phyloP scores from a whole-genome alignment of 768 basidiomycete species.

The Cystobasidium tubakii region DNA sequence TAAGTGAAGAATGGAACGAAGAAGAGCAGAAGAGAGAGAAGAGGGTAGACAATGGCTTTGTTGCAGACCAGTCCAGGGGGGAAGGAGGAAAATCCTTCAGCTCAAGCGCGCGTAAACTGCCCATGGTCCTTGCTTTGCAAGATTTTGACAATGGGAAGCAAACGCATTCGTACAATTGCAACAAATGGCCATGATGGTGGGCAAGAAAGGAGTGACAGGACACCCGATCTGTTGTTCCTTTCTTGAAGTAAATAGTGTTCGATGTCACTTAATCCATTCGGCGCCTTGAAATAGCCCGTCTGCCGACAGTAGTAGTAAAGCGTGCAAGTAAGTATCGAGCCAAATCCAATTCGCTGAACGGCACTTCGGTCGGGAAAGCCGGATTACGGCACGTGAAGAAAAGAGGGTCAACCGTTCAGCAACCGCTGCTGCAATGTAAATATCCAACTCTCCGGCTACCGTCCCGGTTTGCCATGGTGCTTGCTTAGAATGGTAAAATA shows the following conservation, averaged over 20 bases:
- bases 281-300: no score
- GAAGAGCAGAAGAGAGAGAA: conserved; percentile 6
- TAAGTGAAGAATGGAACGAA: conserved; percentile 11
- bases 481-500: conserved; percentile 8
- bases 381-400: not conserved
- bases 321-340: no score
- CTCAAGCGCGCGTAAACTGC: not conserved
- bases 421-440: not conserved
- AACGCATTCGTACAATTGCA: not conserved
- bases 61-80: not conserved
- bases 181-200: not conserved
- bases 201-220: conserved; percentile 6
- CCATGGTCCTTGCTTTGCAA: not conserved
- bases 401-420: not conserved
- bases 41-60: not conserved
- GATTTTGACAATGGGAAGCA: conserved; percentile 4
- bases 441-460: not conserved
- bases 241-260: not conserved
- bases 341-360: no score
- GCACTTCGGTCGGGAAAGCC: no score
- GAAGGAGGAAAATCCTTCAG: not conserved
- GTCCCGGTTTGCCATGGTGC: not conserved
- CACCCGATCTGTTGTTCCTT: conserved; percentile 8
- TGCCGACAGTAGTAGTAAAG: no score
- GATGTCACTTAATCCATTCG: conserved; percentile 1